Percentiles rank a stretch among this genome's conserved stretches.
Evolutionary conservation across 1,139 yeast genomes (phyloP).

Genomic region (Hemisphaericaspora lyxosophila): DNA sequence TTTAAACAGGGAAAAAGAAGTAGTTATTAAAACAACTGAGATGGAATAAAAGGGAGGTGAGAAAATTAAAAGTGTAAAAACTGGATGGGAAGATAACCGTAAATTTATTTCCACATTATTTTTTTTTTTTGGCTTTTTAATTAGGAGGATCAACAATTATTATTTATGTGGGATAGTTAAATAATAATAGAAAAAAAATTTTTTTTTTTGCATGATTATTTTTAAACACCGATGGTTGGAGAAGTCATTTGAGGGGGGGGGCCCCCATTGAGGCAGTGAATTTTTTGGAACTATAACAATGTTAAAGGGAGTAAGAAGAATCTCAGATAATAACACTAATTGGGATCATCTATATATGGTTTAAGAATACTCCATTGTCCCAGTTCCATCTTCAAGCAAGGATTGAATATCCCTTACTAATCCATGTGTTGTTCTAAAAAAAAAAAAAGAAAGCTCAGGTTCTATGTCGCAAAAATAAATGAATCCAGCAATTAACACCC

Average conservation of each 20-base stretch:
- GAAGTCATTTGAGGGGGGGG: neutral
- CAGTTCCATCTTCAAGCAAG: neutral
- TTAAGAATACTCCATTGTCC: neutral
- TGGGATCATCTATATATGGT: neutral
- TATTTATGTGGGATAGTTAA: neutral
- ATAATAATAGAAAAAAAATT: neutral
- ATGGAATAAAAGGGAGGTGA: neutral
- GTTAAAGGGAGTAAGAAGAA: neutral
- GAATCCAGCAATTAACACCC: neutral
- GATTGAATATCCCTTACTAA: neutral
- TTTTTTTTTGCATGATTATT: neutral
- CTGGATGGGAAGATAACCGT: neutral
- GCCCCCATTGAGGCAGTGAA: too few relatives aligned
- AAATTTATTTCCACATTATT: neutral
- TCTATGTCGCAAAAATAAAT: neutral
- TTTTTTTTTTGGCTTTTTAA: constrained; percentile 1
- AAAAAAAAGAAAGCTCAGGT: neutral
- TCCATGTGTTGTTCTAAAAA: neutral
- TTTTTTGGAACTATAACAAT: neutral
- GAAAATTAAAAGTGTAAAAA: neutral
- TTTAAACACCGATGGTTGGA: too few relatives aligned
- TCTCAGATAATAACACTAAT: neutral
- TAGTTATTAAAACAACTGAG: neutral
- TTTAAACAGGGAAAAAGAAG: neutral
- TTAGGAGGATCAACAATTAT: neutral